These are phyloP conservation scores for Striga hermonthica DNA, from an alignment of 305 asterid genomes.

Conservation along the genomic window DNA sequence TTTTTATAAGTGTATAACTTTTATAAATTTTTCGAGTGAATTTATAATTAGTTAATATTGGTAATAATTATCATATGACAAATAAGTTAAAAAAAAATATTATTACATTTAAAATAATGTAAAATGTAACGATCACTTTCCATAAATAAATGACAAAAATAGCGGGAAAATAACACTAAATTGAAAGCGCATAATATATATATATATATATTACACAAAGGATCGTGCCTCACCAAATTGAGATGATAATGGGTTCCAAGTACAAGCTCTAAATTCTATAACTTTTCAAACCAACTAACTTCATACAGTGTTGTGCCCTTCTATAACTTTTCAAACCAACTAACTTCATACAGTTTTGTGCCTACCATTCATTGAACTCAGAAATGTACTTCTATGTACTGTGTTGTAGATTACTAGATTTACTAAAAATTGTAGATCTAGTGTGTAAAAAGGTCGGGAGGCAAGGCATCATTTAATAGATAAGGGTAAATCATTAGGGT, in stretches of 20 bases:
- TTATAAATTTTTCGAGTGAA: too few relatives aligned
- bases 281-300: conserved; percentile 2
- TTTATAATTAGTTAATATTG: too few relatives aligned
- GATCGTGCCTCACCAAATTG: not conserved
- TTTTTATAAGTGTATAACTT: too few relatives aligned
- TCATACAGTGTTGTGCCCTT: not conserved
- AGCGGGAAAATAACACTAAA: too few relatives aligned
- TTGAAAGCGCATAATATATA: too few relatives aligned
- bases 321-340: not conserved
- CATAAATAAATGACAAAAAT: too few relatives aligned
- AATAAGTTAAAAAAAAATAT: too few relatives aligned
- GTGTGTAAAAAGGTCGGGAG: not conserved
- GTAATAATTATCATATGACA: too few relatives aligned
- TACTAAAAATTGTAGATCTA: not conserved
- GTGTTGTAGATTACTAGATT: not conserved
- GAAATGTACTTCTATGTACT: not conserved
- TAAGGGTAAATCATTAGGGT: conserved; percentile 3
- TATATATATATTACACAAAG: not conserved
- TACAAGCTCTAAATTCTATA: not conserved
- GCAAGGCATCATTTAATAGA: not conserved
- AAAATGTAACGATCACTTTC: too few relatives aligned
- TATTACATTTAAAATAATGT: too few relatives aligned
- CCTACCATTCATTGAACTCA: not conserved
- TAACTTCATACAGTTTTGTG: not conserved
- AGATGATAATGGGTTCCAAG: not conserved